phyloP scores from a whole-genome alignment of 2,329 filamentous ascomycete genomes.

The Arthrocladium fulminans region DNA sequence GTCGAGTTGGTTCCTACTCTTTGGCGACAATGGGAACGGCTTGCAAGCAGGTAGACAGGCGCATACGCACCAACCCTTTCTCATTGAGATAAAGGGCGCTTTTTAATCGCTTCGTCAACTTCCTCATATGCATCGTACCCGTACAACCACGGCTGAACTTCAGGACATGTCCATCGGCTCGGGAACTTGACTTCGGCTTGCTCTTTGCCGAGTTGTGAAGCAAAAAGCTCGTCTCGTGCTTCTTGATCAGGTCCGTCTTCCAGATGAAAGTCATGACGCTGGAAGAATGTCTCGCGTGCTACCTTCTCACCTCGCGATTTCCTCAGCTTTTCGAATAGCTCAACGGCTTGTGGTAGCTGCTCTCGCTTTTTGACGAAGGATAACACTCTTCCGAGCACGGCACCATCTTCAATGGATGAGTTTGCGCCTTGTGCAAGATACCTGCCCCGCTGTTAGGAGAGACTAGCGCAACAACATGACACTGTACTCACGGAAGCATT shows the following conservation, averaged over 20 bases:
- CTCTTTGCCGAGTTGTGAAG: constrained; percentile 44
- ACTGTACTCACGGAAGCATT: constrained; percentile 29
- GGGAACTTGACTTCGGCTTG: constrained; percentile 47
- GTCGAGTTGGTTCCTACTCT: too few relatives aligned
- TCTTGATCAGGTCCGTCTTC: constrained; percentile 33
- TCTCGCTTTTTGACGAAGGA: constrained; percentile 25
- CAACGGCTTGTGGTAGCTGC: constrained; percentile 27
- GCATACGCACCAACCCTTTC: not conserved
- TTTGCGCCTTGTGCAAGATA: constrained; percentile 28
- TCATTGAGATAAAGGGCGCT: not conserved
- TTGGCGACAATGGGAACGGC: too few relatives aligned
- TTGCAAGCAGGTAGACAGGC: not conserved
- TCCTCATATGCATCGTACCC: constrained; percentile 55
- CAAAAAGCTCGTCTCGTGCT: constrained; percentile 40
- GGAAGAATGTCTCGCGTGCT: constrained; percentile 27
- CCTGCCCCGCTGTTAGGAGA: not conserved
- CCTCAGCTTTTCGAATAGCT: constrained; percentile 30
- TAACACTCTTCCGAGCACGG: constrained; percentile 24
- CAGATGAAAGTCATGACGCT: constrained; percentile 31
- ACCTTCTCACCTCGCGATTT: constrained; percentile 33
- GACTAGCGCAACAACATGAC: not conserved
- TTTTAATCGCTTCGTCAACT: constrained; percentile 36
- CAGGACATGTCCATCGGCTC: constrained; percentile 54
- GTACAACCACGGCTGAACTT: constrained; percentile 56
- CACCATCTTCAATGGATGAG: constrained; percentile 27